Percentiles rank a stretch among this genome's conserved stretches.
Evolutionary conservation across 2,329 filamentous ascomycete species (phyloP).

Genomic region (Coniosporium tulheliwenetii): DNA sequence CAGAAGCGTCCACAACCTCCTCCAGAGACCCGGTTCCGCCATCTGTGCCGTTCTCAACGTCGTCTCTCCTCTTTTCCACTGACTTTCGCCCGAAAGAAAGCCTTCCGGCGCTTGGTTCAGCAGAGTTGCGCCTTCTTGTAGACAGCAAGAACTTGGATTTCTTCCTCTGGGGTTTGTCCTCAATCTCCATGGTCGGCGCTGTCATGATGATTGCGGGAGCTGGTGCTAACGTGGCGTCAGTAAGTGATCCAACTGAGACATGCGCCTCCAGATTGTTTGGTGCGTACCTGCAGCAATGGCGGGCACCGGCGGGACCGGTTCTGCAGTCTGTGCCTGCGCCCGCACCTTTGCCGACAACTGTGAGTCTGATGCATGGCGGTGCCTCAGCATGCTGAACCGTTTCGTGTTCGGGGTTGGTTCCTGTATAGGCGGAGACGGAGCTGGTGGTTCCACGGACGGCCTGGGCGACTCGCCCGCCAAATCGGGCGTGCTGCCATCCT

Average conservation of each 20-base stretch:
- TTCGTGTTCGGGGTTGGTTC: constrained; percentile 24
- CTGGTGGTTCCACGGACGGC: constrained; percentile 9
- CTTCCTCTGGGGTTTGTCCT: constrained; percentile 7
- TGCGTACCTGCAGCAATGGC: constrained; percentile 15
- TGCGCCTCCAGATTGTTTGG: background rate
- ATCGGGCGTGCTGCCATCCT: constrained; percentile 3
- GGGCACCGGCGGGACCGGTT: constrained; percentile 27
- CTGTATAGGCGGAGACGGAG: constrained; percentile 14
- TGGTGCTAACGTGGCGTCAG: constrained; percentile 11
- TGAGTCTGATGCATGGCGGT: constrained; percentile 85
- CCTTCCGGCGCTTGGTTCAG: too few species aligned
- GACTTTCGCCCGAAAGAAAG: background rate
- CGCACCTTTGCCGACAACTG: constrained; percentile 64
- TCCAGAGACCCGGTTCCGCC: too few species aligned
- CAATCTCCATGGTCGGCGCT: constrained; percentile 53
- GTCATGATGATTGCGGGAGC: constrained; percentile 74
- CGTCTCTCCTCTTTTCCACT: background rate
- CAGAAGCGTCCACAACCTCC: too few species aligned
- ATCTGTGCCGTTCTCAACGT: too few species aligned
- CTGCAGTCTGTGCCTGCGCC: constrained; percentile 41
- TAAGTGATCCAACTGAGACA: constrained; percentile 14
- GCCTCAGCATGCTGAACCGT: constrained; percentile 56
- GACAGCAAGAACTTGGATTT: constrained; percentile 16
- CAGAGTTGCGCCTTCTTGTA: too few species aligned
- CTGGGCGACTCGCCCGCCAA: constrained; percentile 8